Evolutionary conservation across 2,329 filamentous ascomycete species (phyloP).

Genomic region (Emergomyces africanus): DNA sequence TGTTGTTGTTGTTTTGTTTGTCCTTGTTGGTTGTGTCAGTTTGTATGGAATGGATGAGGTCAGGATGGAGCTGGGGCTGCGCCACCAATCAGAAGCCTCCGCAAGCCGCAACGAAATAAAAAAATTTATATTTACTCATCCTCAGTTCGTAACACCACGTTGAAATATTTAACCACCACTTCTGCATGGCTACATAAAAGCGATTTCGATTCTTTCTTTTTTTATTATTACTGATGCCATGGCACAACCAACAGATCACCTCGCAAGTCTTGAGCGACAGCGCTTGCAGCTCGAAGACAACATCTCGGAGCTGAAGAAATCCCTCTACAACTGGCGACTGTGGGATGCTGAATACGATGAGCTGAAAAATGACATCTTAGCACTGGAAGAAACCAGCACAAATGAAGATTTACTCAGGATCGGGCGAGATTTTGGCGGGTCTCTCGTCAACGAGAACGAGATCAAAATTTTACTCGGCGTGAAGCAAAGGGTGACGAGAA

Average conservation of each 20-base stretch:
- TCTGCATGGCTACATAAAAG: background rate
- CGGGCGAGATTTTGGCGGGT: slow-evolving; percentile 33
- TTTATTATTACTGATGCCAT: background rate
- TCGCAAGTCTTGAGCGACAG: slow-evolving; percentile 58
- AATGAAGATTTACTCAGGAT: slow-evolving; percentile 42
- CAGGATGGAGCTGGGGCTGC: background rate
- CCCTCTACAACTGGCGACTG: slow-evolving; percentile 75
- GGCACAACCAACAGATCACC: slow-evolving; percentile 8
- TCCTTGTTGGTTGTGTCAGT: no score
- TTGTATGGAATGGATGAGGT: background rate
- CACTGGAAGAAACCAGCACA: slow-evolving; percentile 36
- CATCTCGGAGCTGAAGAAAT: slow-evolving; percentile 58
- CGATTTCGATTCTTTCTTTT: background rate
- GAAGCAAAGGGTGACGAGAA: slow-evolving; percentile 33
- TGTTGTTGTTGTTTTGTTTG: background rate
- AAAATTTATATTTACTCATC: background rate
- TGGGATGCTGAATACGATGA: slow-evolving; percentile 89
- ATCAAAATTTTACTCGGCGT: slow-evolving; percentile 42
- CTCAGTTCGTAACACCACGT: background rate
- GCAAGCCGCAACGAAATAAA: background rate
- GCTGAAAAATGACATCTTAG: slow-evolving; percentile 67
- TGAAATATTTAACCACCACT: background rate
- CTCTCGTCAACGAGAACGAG: slow-evolving; percentile 37
- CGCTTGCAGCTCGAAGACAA: slow-evolving; percentile 63
- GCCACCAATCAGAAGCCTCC: background rate